Base-by-base conservation (phyloP, 192 early-diverging fungal species). In the Gonapodya sp. region DNA sequence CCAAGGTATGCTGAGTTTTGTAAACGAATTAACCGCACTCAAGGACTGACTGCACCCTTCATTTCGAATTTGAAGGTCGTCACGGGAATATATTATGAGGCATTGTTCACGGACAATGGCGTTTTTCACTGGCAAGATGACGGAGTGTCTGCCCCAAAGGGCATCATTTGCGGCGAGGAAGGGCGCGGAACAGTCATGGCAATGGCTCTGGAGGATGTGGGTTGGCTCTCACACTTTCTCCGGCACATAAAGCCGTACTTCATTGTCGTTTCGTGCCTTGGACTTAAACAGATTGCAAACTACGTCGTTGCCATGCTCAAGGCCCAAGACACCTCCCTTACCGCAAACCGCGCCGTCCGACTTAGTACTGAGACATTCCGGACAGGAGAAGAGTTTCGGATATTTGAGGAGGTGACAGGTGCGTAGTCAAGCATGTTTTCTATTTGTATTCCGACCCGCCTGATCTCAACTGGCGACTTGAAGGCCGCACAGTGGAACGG, bases 361-460 rank as follows among this genome's bases (percentile, higher is more conserved):
- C 16, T 77, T 33, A 34, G 16, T 33, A 14, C 75, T 16, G 75
- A 77, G 18, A 34, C 8, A 31, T 77, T 14, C 30, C 75, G 75
- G 8, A 18, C 75, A 8, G 75, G 75, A 16, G 75, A 77, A 14
- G 30, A 77, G 30, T 18, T 77, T 18, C 8, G 2, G 31, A 16
- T 77, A 33, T 77, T 77, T 33, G 75, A 77, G 75, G 75, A 77
- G 75, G 30, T 77, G 8, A 77, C 75, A 33, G 75, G n/a, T n/a
- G n/a, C n/a, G n/a, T n/a, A n/a, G n/a, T n/a, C n/a, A n/a, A n/a
- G n/a, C n/a, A n/a, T n/a, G n/a, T n/a, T n/a, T n/a, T n/a, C n/a
- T n/a, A n/a, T n/a, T n/a, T n/a, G n/a, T n/a, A n/a, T n/a, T n/a
- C n/a, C n/a, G n/a, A n/a, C n/a, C n/a, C n/a, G n/a, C n/a, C n/a